A percentile compares a stretch with the other conserved stretches of the same genome.
phyloP scores from a whole-genome alignment of 352 stramenopile species.

The Globisporangium camurandrum region DNA sequence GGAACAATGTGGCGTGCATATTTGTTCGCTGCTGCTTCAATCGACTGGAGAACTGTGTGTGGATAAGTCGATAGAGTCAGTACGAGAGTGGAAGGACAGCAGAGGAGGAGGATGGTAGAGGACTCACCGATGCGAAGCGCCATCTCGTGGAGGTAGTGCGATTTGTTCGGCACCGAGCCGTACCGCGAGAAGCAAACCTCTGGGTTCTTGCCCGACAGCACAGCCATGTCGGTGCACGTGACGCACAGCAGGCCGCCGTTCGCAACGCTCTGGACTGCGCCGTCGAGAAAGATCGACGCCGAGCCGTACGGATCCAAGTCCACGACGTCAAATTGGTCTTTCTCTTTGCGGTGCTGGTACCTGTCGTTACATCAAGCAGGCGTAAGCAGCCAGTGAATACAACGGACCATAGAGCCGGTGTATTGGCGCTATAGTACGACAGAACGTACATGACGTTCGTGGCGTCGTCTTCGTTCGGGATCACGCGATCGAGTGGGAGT shows the following conservation, averaged over 20 bases:
- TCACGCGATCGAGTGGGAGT: conserved; percentile 70
- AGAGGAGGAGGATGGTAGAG: too few relatives aligned
- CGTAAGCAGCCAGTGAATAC: too few relatives aligned
- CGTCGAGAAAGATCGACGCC: conserved; percentile 97
- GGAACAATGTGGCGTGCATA: conserved; percentile 97
- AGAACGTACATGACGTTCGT: conserved; percentile 78
- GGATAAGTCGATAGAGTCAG: neutral
- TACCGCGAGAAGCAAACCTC: conserved; percentile 85
- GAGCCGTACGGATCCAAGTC: conserved; percentile 99
- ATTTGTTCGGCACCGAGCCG: conserved; percentile 79
- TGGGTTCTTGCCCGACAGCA: conserved; percentile 83
- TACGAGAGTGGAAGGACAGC: neutral
- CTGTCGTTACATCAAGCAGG: conserved; percentile 6
- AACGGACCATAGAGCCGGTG: neutral
- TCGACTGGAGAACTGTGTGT: conserved; percentile 91
- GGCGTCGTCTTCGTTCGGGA: conserved; percentile 80
- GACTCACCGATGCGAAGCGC: conserved; percentile 70
- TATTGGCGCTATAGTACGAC: neutral
- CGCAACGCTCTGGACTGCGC: conserved; percentile 92
- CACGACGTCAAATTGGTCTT: conserved; percentile 98
- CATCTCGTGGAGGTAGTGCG: conserved; percentile 86
- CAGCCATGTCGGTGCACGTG: conserved; percentile 99
- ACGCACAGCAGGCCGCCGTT: conserved; percentile 97
- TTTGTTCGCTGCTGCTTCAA: conserved; percentile 91
- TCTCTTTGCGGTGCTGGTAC: conserved; percentile 72